Conservation (phyloP, 345 rosid genomes). For the Gossypium turneri region DNA sequence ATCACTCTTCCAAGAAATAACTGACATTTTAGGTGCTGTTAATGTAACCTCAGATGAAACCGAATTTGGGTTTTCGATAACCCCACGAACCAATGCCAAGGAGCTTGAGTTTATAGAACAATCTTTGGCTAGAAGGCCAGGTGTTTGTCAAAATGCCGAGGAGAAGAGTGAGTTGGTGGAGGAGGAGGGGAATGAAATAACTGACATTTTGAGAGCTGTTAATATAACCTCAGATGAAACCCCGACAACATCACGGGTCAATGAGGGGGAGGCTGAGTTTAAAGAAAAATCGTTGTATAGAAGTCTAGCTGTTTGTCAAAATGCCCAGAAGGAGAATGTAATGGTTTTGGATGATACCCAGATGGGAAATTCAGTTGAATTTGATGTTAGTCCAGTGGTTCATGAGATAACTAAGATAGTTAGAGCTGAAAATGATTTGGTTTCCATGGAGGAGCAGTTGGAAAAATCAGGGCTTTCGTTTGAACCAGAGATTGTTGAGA, state of each 20-base stretch:
- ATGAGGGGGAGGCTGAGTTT: not conserved
- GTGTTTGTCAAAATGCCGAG: slow-evolving; percentile 51
- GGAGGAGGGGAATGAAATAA: slow-evolving; percentile 7
- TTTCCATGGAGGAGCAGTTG: slow-evolving; percentile 63
- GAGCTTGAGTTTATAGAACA: not conserved
- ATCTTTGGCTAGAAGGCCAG: slow-evolving; percentile 25
- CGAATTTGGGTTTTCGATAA: slow-evolving; percentile 25
- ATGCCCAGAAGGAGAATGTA: slow-evolving; percentile 26
- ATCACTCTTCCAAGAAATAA: slow-evolving; percentile 59
- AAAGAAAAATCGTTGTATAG: slow-evolving; percentile 17
- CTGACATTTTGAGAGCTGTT: slow-evolving; percentile 47
- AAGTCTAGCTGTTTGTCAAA: slow-evolving; percentile 48
- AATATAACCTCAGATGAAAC: slow-evolving; percentile 24
- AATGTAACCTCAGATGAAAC: slow-evolving; percentile 25
- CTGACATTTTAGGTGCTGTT: slow-evolving; percentile 48
- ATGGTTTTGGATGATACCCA: slow-evolving; percentile 16
- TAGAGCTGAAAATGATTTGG: slow-evolving; percentile 31
- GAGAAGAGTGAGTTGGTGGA: slow-evolving; percentile 14
- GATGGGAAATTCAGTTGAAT: slow-evolving; percentile 15
- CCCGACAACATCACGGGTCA: slow-evolving; percentile 19
- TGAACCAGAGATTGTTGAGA: slow-evolving; percentile 59
- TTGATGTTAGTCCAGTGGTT: slow-evolving; percentile 51
- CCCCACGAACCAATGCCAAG: slow-evolving; percentile 15
- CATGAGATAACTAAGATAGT: slow-evolving; percentile 48
- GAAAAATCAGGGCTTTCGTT: slow-evolving; percentile 38